Percentiles rank a stretch among this genome's conserved stretches.
Conservation (phyloP, 1,284 basidiomycete genomes). For the Cryptococcus hybrid region DNA sequence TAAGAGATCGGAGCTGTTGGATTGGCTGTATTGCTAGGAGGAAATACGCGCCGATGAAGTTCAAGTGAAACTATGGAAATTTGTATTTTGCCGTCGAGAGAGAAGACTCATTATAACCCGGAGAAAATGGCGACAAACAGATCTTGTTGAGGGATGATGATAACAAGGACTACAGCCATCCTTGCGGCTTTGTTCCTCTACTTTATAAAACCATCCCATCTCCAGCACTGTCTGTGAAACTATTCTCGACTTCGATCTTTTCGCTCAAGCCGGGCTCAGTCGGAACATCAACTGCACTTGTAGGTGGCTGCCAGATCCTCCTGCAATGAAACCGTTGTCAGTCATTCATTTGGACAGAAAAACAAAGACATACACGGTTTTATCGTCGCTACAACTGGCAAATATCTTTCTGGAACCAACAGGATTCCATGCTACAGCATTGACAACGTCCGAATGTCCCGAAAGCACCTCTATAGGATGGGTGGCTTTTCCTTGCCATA, state of each 20-base stretch:
- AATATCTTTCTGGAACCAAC: conserved; percentile 75
- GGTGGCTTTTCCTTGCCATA: conserved; percentile 90
- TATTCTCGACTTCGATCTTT: background rate
- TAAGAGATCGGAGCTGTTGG: no score
- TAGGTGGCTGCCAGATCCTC: conserved; percentile 31
- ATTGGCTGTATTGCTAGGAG: no score
- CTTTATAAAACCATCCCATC: background rate
- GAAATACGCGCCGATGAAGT: no score
- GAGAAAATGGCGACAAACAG: background rate
- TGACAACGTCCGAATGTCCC: conserved; percentile 87
- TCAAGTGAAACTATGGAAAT: no score
- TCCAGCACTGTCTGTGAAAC: conserved; percentile 1
- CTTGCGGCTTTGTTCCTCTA: background rate
- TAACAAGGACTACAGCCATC: background rate
- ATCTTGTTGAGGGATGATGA: background rate
- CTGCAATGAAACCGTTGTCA: conserved; percentile 7
- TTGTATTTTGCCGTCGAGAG: no score
- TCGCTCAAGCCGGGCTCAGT: conserved; percentile 14
- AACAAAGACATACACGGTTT: conserved; percentile 58
- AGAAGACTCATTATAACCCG: no score
- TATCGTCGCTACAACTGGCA: conserved; percentile 88
- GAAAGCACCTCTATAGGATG: conserved; percentile 74
- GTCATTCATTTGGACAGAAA: background rate
- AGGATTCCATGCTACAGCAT: conserved; percentile 96
- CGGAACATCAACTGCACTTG: conserved; percentile 23